Conservation (phyloP, 1,284 basidiomycete species). For the Somion occarium region DNA sequence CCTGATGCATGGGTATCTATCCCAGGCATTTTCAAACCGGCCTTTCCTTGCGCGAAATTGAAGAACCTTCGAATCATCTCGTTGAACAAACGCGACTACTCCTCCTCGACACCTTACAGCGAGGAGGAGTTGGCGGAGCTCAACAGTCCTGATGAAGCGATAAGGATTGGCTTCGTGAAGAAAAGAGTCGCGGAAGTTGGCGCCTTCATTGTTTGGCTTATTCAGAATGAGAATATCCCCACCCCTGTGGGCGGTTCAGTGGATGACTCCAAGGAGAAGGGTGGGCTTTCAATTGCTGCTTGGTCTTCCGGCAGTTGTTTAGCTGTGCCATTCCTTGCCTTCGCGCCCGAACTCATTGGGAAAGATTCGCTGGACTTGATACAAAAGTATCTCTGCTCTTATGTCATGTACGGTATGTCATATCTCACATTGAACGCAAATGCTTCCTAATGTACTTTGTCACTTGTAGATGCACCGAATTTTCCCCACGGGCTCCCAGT, state of each 20-base stretch:
- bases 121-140: constrained; percentile 9
- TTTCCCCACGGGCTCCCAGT: not conserved
- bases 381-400: not conserved
- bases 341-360: not conserved
- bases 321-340: not conserved
- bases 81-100: constrained; percentile 14
- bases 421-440: not conserved
- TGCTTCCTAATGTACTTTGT: not conserved
- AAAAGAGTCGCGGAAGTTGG: constrained; percentile 10
- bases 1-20: too few relatives aligned
- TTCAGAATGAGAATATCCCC: constrained; percentile 11
- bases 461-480: not conserved
- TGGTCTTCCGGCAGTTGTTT: constrained; percentile 6
- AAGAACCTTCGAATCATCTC: constrained; percentile 12
- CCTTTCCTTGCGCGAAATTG: constrained; percentile 8
- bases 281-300: not conserved
- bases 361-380: not conserved
- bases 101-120: constrained; percentile 12
- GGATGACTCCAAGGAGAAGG: not conserved
- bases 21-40: constrained; percentile 7
- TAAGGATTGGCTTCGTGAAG: constrained; percentile 4
- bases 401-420: constrained; percentile 4
- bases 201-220: constrained; percentile 13
- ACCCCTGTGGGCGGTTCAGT: not conserved
- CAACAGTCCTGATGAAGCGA: constrained; percentile 1